phyloP scores from a whole-genome alignment of 2,329 filamentous ascomycete genomes.

The Cordyceps javanica region DNA sequence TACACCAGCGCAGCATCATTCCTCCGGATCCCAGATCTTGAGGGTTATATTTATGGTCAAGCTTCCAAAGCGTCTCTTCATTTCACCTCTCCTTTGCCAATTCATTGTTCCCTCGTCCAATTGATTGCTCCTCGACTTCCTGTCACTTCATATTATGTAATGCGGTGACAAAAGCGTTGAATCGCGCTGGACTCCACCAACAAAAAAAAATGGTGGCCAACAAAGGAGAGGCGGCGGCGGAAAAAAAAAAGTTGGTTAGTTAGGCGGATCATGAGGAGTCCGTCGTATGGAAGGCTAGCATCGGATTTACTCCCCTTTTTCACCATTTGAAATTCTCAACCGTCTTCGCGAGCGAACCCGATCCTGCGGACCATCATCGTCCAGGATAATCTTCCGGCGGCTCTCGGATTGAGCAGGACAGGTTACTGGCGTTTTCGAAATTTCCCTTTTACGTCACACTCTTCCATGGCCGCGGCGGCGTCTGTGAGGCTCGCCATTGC shows the following conservation, averaged over 20 bases:
- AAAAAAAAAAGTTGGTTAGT: not conserved
- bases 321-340: not conserved
- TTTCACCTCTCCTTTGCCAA: too few relatives aligned
- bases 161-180: not conserved
- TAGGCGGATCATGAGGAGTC: slow-evolving; percentile 2
- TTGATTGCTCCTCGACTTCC: not conserved
- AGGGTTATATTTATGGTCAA: too few relatives aligned
- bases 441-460: slow-evolving; percentile 5
- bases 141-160: not conserved
- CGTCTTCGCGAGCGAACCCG: not conserved
- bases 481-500: slow-evolving; percentile 11
- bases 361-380: not conserved
- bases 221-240: not conserved
- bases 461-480: slow-evolving; percentile 6
- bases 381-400: not conserved
- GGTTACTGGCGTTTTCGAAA: not conserved
- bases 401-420: not conserved
- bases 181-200: not conserved
- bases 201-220: not conserved
- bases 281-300: not conserved
- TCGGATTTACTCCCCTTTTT: not conserved
- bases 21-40: too few relatives aligned
- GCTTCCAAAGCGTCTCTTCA: too few relatives aligned
- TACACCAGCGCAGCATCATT: too few relatives aligned
- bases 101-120: too few relatives aligned